Percentiles rank a stretch among this genome's conserved stretches.
phyloP scores from a whole-genome alignment of 495 filamentous ascomycete genomes.

The Chlorociboria aeruginascens region DNA sequence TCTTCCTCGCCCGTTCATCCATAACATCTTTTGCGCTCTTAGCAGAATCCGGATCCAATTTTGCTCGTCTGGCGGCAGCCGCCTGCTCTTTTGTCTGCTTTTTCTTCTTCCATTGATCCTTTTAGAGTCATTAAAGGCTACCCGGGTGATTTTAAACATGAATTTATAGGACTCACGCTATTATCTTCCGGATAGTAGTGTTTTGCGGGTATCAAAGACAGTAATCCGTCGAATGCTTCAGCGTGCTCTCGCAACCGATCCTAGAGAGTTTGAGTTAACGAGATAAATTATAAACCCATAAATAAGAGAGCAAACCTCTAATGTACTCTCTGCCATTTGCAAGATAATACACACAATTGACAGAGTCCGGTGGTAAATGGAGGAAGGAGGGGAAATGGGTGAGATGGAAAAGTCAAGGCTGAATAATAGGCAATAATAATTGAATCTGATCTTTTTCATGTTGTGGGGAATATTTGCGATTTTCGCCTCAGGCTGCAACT shows the following conservation, averaged over 20 bases:
- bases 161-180: slow-evolving; percentile 47
- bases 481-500: too few species aligned
- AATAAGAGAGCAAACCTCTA: slow-evolving; percentile 14
- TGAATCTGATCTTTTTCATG: too few species aligned
- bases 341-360: neutral
- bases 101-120: slow-evolving; percentile 80
- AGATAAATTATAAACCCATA: too few species aligned
- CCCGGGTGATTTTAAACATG: neutral
- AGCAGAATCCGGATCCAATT: slow-evolving; percentile 72
- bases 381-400: too few species aligned
- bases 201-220: slow-evolving; percentile 88
- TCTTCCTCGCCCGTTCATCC: slow-evolving; percentile 70
- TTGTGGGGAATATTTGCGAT: too few species aligned
- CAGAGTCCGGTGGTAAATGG: too few species aligned
- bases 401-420: too few species aligned
- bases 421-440: too few species aligned
- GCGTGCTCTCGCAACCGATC: slow-evolving; percentile 78
- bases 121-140: slow-evolving; percentile 6
- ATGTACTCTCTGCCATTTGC: slow-evolving; percentile 16
- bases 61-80: slow-evolving; percentile 63
- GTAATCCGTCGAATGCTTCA: slow-evolving; percentile 77
- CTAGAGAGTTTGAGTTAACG: slow-evolving; percentile 32
- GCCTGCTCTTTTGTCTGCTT: slow-evolving; percentile 81
- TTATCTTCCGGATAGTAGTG: slow-evolving; percentile 82
- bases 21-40: slow-evolving; percentile 76